Evolutionary conservation across 805 yeast species (phyloP), one percentile per base, ranked within the genome.

Genomic region (Torulaspora indica): DNA sequence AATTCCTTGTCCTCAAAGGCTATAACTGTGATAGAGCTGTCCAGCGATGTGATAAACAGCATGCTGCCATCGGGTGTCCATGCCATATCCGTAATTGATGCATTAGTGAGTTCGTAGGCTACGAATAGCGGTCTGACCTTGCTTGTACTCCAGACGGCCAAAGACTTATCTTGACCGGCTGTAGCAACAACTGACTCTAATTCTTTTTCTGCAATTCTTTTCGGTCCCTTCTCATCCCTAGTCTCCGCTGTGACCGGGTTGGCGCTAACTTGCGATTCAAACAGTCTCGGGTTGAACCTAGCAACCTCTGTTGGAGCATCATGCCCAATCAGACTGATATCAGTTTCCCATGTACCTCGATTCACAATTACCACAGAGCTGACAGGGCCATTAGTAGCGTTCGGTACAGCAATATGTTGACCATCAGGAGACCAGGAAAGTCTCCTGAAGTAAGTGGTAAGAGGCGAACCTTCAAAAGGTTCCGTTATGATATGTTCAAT

Each of bases 381-480:
- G 3, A 82, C 84, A 0, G 90, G 90, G 0, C 91, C 91, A 63
- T 85, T 85, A 4, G 87, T 81, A 2, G 93, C 93, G 59, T 85
- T 85, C 0, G 95, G 93, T 0, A 80, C 89, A 0, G 93, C 93
- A 17, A 85, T 80, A 56, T 82, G 85, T 60, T 84, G 89, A 2
- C 95, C 95, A 65, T 85, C 95, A 0, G 95, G 95, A 0, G 91
- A 82, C 95, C 95, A 85, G n/a, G 89, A 80, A 61, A 82, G 72
- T 55, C 95, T 69, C 55, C 93, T 70, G 56, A 88, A 93, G 64
- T 93, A 93, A 0, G 97, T 88, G 0, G 96, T 87, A 48, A 93
- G 71, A 0, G 98, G 98, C 0, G 96, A 86, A 54, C 81, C 86
- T 43, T 73, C 76, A 69, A 93, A 93, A 1, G 99, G 98, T 23